Evolutionary conservation across 345 rosid species (phyloP), one percentile per base, ranked within the genome.

Genomic region (Arabidopsis suecica): DNA sequence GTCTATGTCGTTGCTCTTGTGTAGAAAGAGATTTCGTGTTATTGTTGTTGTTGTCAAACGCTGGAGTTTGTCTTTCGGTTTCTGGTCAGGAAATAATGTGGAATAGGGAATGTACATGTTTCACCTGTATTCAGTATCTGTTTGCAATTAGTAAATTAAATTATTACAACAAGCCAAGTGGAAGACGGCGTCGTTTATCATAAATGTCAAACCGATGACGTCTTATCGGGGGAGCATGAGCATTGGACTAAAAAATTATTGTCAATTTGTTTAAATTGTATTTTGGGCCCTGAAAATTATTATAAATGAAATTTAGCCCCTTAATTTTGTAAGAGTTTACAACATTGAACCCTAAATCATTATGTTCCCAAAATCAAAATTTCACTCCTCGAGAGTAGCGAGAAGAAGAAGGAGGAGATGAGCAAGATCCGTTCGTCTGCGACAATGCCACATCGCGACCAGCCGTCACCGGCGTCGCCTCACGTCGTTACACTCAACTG

Each of bases 401-500:
- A 61, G 69, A 23, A 47, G 69, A 23, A 47, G 72, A 18, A 65
- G 72, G 33, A 34, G 74, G 28, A 48, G 65, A 73, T 73, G 78
- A 77, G 86, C 73, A 28, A 60, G 76, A 69, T 74, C 71, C 80
- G 89, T 84, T 83, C 91, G 34, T 77, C 86, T 67, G 76, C 82
- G 55, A 61, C 87, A 83, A 86, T 89, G 86, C 41, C 89, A 28
- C 89, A 71, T 77, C 86, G 83, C 62, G 79, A 67, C 63, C 75
- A 54, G 60, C 77, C 87, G 23, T 40, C 86, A 30, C 80, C 88
- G n/a, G 83, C 85, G 16, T 72, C 90, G 14, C 85, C 97, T 48
- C 73, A 78, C 25, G 95, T 93, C 40, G 89, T 87, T 56, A 80
- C 94, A 51, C 97, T 96, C 81, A 96, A 91, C 88, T 96, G 98